phyloP scores from a whole-genome alignment of 106 monocot species.

The Amphibolis antarctica region DNA sequence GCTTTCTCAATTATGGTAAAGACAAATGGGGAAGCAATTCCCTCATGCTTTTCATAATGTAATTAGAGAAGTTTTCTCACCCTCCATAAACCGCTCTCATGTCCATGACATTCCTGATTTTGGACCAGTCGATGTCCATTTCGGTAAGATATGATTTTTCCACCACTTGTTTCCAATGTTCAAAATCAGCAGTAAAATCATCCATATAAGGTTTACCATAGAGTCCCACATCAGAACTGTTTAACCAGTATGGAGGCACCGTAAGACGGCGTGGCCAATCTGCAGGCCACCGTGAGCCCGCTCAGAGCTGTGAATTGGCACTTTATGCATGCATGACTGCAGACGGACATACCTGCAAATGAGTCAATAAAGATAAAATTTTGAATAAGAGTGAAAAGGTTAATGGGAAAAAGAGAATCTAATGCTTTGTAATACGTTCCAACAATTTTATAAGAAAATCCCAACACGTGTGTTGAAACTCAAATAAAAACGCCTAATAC shows the following conservation, averaged over 20 bases:
- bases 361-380: not conserved
- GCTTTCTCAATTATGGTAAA: not conserved
- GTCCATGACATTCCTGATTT: conserved; percentile 92
- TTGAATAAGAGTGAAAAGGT: too few relatives aligned
- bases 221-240: conserved; percentile 36
- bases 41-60: too few relatives aligned
- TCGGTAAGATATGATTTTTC: conserved; percentile 54
- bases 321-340: conserved; percentile 68
- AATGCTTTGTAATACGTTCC: too few relatives aligned
- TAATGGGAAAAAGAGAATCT: not conserved
- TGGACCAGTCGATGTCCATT: conserved; percentile 65
- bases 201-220: conserved; percentile 50
- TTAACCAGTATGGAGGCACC: conserved; percentile 73
- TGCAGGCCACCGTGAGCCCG: conserved; percentile 58
- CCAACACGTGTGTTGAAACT: too few relatives aligned
- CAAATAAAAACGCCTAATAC: too few relatives aligned
- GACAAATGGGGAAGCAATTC: not conserved
- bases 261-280: conserved; percentile 55
- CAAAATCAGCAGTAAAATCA: conserved; percentile 62
- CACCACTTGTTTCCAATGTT: conserved; percentile 59
- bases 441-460: too few relatives aligned
- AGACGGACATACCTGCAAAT: conserved; percentile 59
- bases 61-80: conserved; percentile 18
- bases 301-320: conserved; percentile 38
- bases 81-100: conserved; percentile 98